Evolutionary conservation across 495 filamentous ascomycete genomes (phyloP).

Genomic region (Penicillium bialowiezense): DNA sequence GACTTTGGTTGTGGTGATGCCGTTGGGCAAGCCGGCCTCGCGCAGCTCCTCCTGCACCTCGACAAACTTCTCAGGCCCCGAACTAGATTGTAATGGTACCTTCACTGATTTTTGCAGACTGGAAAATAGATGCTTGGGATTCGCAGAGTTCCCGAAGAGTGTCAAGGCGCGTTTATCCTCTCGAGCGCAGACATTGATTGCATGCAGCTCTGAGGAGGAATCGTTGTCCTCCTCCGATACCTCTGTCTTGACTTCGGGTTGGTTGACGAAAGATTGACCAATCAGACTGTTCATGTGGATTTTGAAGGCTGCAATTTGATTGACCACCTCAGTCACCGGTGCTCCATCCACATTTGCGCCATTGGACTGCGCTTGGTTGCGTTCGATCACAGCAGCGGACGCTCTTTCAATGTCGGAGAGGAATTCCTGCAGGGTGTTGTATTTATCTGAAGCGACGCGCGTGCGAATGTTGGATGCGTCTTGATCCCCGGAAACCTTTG

Average conservation of each 20-base stretch:
- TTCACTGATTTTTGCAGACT: slow-evolving; percentile 62
- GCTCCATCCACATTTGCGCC: slow-evolving; percentile 29
- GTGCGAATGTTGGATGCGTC: slow-evolving; percentile 39
- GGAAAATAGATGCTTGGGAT: slow-evolving; percentile 76
- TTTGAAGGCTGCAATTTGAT: slow-evolving; percentile 45
- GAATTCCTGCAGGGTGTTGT: slow-evolving; percentile 47
- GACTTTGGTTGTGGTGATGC: slow-evolving; percentile 68
- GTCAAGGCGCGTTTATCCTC: slow-evolving; percentile 63
- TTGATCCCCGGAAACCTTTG: slow-evolving; percentile 42
- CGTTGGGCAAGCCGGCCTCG: slow-evolving; percentile 67
- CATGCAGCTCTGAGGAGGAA: slow-evolving; percentile 19
- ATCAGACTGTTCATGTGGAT: slow-evolving; percentile 49
- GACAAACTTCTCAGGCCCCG: slow-evolving; percentile 41
- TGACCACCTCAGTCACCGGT: slow-evolving; percentile 38
- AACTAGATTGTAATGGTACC: slow-evolving; percentile 35
- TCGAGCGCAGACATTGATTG: slow-evolving; percentile 26
- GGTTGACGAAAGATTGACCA: slow-evolving; percentile 37
- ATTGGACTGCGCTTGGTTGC: slow-evolving; percentile 36
- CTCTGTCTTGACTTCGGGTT: slow-evolving; percentile 40
- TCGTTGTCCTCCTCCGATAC: slow-evolving; percentile 37
- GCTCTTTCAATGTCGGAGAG: slow-evolving; percentile 50
- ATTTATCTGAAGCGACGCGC: slow-evolving; percentile 39
- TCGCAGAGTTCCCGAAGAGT: slow-evolving; percentile 63
- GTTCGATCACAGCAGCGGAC: slow-evolving; percentile 42
- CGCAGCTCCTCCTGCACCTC: slow-evolving; percentile 49